A percentile compares a stretch with the other conserved stretches of the same genome.
Conservation (phyloP, 1,284 basidiomycete genomes). For the Hymenochaete sp. region DNA sequence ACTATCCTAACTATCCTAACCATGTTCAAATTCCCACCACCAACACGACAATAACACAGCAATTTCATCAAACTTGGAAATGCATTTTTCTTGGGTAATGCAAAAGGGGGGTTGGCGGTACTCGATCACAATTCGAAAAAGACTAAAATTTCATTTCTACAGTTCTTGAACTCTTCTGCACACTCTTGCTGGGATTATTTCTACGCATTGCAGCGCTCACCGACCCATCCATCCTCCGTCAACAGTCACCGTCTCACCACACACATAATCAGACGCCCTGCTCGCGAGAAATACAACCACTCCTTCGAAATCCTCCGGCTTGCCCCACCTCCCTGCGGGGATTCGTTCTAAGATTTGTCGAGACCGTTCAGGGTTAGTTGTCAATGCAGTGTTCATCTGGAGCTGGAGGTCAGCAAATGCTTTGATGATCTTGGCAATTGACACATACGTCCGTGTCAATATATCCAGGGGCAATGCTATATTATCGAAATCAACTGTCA, state of each 20-base stretch:
- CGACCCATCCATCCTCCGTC: slow-evolving; percentile 43
- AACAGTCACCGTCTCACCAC: slow-evolving; percentile 76
- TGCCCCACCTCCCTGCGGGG: slow-evolving; percentile 87
- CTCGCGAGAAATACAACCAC: slow-evolving; percentile 87
- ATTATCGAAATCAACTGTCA: slow-evolving; percentile 36
- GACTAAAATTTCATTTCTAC: no score
- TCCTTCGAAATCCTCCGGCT: slow-evolving; percentile 83
- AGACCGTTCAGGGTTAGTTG: slow-evolving; percentile 64
- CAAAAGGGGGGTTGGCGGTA: no score
- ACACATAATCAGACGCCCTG: slow-evolving; percentile 81
- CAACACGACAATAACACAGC: no score
- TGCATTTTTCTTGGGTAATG: no score
- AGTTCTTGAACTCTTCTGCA: no score
- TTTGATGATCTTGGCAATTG: slow-evolving; percentile 21
- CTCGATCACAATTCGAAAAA: no score
- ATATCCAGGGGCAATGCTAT: slow-evolving; percentile 79
- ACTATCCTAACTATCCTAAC: no score
- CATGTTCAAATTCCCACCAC: no score
- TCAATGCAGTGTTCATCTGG: slow-evolving; percentile 69
- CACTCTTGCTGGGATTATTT: no score
- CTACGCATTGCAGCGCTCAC: no score
- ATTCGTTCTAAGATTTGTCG: slow-evolving; percentile 90
- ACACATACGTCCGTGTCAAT: slow-evolving; percentile 81
- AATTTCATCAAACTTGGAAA: no score
- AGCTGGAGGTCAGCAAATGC: slow-evolving; percentile 13